phyloP scores from a whole-genome alignment of 768 basidiomycete species.

The Leccinellum rugosiceps region DNA sequence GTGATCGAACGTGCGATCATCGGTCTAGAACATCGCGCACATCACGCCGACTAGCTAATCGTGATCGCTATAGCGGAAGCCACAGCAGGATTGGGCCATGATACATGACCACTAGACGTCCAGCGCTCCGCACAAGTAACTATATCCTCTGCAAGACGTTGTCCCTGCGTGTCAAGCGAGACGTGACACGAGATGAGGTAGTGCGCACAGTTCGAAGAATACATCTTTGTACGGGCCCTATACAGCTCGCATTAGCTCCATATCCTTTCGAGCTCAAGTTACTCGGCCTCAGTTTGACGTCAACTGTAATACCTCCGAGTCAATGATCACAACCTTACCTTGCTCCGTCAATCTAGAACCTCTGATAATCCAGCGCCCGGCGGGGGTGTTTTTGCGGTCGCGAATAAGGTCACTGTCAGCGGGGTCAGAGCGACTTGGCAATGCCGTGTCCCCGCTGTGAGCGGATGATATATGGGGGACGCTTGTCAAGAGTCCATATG shows the following conservation, averaged over 20 bases:
- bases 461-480: not conserved
- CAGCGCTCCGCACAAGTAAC: not conserved
- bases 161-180: not conserved
- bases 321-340: not conserved
- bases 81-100: not conserved
- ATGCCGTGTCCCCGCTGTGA: not conserved
- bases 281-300: not conserved
- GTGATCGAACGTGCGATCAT: not conserved
- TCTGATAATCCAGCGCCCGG: not conserved
- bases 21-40: not conserved
- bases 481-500: not conserved
- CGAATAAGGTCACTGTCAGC: not conserved
- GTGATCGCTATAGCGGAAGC: not conserved
- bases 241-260: not conserved
- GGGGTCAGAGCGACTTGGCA: not conserved
- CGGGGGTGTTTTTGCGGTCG: not conserved
- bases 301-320: not conserved
- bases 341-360: not conserved
- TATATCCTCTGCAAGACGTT: not conserved
- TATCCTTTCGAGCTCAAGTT: not conserved
- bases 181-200: not conserved
- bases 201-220: not conserved
- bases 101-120: not conserved
- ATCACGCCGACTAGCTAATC: not conserved
- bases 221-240: not conserved